Conservation (phyloP, 179 eudicot species). For the Gypsophila paniculata region DNA sequence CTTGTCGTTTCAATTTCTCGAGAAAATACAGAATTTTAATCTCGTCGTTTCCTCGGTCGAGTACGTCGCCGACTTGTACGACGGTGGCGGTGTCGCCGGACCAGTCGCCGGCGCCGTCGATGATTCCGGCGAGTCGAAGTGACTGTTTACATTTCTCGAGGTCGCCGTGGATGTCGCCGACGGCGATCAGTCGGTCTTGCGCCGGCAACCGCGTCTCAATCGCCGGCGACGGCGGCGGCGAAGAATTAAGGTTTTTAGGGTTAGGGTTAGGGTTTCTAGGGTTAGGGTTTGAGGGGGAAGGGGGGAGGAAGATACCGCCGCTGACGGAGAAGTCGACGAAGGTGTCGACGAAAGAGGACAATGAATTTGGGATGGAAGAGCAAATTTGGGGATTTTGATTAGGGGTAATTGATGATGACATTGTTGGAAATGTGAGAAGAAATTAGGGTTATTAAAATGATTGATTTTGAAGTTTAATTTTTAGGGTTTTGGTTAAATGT, state of each 20-base stretch:
- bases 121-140: slow-evolving; percentile 56
- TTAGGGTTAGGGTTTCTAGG: slow-evolving; percentile 9
- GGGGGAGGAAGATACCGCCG: slow-evolving; percentile 59
- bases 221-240: background rate
- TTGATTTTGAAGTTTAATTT: too few relatives aligned
- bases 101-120: slow-evolving; percentile 59
- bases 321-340: slow-evolving; percentile 70
- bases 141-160: slow-evolving; percentile 61
- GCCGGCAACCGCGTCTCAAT: slow-evolving; percentile 42
- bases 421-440: background rate
- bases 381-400: slow-evolving; percentile 29
- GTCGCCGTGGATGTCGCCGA: slow-evolving; percentile 96
- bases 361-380: slow-evolving; percentile 36
- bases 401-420: too few relatives aligned
- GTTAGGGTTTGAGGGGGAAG: slow-evolving; percentile 19
- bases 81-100: slow-evolving; percentile 69
- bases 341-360: slow-evolving; percentile 69
- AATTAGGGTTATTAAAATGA: too few relatives aligned
- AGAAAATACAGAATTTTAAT: slow-evolving; percentile 59
- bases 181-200: slow-evolving; percentile 63
- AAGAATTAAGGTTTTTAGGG: slow-evolving; percentile 15
- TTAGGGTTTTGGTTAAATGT: too few relatives aligned
- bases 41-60: slow-evolving; percentile 89
- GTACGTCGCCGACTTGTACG: slow-evolving; percentile 86
- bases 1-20: slow-evolving; percentile 67